Evolutionary conservation across 2,329 filamentous ascomycete genomes (phyloP).

Genomic region (Amauroascus verrucosus): DNA sequence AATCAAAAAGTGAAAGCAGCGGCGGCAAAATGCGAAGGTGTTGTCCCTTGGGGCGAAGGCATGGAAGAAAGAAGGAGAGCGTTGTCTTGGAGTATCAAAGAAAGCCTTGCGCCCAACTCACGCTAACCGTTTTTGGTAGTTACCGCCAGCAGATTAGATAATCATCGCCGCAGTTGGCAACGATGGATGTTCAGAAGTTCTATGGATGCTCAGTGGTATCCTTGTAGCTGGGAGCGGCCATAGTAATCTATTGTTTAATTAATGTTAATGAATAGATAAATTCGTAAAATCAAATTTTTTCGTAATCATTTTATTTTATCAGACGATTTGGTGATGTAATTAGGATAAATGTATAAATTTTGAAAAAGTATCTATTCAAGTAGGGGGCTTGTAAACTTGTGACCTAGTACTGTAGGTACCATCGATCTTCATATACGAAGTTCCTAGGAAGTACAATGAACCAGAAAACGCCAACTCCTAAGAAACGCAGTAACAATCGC

Average conservation of each 20-base stretch:
- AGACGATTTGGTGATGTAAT: too few species aligned
- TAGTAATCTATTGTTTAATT: too few species aligned
- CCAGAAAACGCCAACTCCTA: neutral
- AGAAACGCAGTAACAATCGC: neutral
- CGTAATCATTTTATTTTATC: too few species aligned
- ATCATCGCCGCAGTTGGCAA: neutral
- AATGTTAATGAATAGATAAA: too few species aligned
- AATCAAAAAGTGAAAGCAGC: conserved; percentile 1
- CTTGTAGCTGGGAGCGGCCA: too few species aligned
- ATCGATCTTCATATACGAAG: neutral
- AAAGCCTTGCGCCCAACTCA: neutral
- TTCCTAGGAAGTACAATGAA: neutral
- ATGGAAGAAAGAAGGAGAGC: neutral
- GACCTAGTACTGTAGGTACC: neutral
- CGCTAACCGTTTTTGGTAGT: neutral
- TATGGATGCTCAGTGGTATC: too few species aligned
- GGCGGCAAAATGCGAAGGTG: conserved; percentile 1
- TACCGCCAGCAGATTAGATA: neutral
- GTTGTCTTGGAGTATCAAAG: neutral
- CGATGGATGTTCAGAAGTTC: too few species aligned
- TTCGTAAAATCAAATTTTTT: too few species aligned
- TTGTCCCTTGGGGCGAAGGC: conserved; percentile 1
- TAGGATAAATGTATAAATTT: too few species aligned
- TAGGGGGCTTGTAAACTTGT: too few species aligned
- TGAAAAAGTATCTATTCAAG: too few species aligned